Evolutionary conservation across 768 basidiomycete genomes (phyloP), one percentile per base, ranked within the genome.

Genomic region (Steccherinum ochraceum): DNA sequence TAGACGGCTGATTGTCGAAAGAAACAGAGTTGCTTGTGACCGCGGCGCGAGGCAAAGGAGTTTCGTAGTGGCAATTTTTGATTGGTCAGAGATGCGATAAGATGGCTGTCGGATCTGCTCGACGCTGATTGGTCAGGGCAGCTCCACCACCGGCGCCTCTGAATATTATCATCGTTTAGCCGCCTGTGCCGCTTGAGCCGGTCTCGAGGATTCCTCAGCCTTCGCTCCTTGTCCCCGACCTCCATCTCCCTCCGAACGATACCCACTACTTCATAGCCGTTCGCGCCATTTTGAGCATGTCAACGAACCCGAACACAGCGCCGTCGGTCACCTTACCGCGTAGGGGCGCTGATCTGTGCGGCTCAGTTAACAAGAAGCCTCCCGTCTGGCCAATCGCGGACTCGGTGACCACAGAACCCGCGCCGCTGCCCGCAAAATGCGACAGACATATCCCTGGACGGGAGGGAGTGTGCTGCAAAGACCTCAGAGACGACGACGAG

Each of bases 391-490:
- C 83, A 5, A 72, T 89, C 19, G 71, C 77, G 19, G 57, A 72
- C 5, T 67, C 62, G 11, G 54, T 69, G 2, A 51, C 54, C 25
- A 67, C 69, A 1, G 59, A 68, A 12, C 60, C 69, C 1, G 67
- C 75, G 0, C 78, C 84, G 0, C 67, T 80, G 2, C 67, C 72
- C 4, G 69, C 78, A 19, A 81, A 82, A 62, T 90, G 88, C 61
- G 74, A 76, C 13, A 68, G 76, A 54, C 69, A 78, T 49, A 67
- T 70, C 25, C 74, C 76, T 25, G 70, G 69, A 11, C 52, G 69
- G 42, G 79, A 77, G 46, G 88, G 86, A 5, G 67, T 93, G 3
- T 95, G 93, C 69, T 96, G 93, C 72, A 87, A 90, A 60, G 89
- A 93, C 49, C 80, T 95, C 52, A 90, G 82, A 61, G 80, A 72